Percentiles rank a stretch among this genome's conserved stretches.
phyloP scores from a whole-genome alignment of 352 stramenopile genomes.

The Peronospora farinosa region DNA sequence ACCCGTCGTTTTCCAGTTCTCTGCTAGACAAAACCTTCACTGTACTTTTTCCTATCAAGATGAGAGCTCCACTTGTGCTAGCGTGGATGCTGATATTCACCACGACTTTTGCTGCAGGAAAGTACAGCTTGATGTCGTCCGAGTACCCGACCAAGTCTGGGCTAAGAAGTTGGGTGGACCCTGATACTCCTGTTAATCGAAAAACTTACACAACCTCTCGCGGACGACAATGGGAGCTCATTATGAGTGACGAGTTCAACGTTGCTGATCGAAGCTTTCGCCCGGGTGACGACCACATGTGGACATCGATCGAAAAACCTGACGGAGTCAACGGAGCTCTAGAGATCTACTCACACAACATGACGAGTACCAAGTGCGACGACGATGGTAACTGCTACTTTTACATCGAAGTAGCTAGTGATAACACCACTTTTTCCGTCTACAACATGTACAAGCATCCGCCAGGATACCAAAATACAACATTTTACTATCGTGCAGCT shows the following conservation, averaged over 20 bases:
- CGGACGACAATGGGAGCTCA: conserved; percentile 45
- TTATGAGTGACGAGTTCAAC: conserved; percentile 95
- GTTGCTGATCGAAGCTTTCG: conserved; percentile 78
- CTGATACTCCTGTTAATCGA: conserved; percentile 27
- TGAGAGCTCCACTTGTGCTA: conserved; percentile 1
- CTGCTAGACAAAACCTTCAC: not conserved
- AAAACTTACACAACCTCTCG: conserved; percentile 29
- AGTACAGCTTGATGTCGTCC: conserved; percentile 12
- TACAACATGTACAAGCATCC: conserved; percentile 57
- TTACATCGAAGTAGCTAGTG: conserved; percentile 33
- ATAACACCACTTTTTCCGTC: conserved; percentile 34
- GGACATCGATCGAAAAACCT: conserved; percentile 92
- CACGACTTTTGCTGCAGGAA: conserved; percentile 6
- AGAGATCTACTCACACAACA: conserved; percentile 88
- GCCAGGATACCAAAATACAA: conserved; percentile 38
- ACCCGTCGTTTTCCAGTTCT: not conserved
- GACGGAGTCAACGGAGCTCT: conserved; percentile 87
- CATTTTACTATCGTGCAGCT: conserved; percentile 58
- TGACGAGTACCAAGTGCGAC: conserved; percentile 47
- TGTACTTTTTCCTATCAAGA: not conserved
- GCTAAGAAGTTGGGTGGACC: conserved; percentile 47
- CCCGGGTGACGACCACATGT: conserved; percentile 90
- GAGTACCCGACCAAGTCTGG: conserved; percentile 37
- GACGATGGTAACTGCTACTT: conserved; percentile 44
- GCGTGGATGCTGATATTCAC: conserved; percentile 1